phyloP scores from a whole-genome alignment of 257 asterid species.

The Schizonepeta tenuifolia region DNA sequence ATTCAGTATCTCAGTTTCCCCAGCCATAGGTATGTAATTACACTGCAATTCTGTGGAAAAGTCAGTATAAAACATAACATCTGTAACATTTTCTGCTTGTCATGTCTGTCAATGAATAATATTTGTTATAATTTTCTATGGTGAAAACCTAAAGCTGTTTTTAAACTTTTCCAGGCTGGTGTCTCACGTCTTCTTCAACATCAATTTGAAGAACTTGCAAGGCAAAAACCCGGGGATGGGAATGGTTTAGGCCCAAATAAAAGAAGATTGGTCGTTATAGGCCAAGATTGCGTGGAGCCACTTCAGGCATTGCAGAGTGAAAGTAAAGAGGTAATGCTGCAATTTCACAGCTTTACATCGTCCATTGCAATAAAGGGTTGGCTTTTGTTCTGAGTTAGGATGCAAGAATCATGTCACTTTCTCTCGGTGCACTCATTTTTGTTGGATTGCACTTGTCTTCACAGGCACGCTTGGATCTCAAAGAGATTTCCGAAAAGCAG shows the following conservation, averaged over 20 bases:
- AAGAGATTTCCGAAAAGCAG: slow-evolving; percentile 52
- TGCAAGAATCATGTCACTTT: neutral
- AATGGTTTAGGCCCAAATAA: slow-evolving; percentile 48
- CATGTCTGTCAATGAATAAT: neutral
- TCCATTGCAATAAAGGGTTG: neutral
- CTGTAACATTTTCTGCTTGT: neutral
- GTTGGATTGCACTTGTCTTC: slow-evolving; percentile 12
- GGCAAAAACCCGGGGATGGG: slow-evolving; percentile 42
- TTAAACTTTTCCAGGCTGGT: slow-evolving; percentile 67
- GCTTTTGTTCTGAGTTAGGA: neutral
- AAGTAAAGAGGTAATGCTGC: slow-evolving; percentile 44
- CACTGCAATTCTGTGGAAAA: neutral
- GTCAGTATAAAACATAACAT: neutral
- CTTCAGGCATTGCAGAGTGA: slow-evolving; percentile 85
- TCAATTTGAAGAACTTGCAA: slow-evolving; percentile 78
- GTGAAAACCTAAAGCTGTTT: slow-evolving; percentile 18
- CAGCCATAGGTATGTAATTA: too few relatives aligned
- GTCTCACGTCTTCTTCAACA: slow-evolving; percentile 79
- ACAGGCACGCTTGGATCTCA: slow-evolving; percentile 55
- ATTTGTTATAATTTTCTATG: neutral
- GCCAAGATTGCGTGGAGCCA: slow-evolving; percentile 93
- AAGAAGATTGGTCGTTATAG: slow-evolving; percentile 75
- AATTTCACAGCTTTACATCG: neutral
- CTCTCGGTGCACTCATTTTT: slow-evolving; percentile 1
- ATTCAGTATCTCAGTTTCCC: too few relatives aligned